Percentiles rank a stretch among this genome's conserved stretches.
Conservation (phyloP, 805 yeast genomes). For the Monosporozyma servazzii region DNA sequence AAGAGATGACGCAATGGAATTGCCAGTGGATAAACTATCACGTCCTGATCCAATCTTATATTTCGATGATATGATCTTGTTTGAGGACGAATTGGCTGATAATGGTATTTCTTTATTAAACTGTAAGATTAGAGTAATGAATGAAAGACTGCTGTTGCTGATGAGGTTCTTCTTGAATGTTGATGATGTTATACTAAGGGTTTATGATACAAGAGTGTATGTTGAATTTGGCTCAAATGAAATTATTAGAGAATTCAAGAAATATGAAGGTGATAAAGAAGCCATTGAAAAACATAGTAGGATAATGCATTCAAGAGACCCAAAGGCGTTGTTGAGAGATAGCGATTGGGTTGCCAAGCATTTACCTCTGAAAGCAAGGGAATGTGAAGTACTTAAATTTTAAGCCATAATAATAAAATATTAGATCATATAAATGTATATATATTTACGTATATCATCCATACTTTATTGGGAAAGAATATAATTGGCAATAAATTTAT, state of each 20-base stretch:
- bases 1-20: conserved; percentile 29
- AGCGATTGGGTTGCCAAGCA: conserved; percentile 74
- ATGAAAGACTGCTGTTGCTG: conserved; percentile 60
- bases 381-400: conserved; percentile 27
- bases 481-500: conserved; percentile 33
- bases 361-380: conserved; percentile 38
- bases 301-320: conserved; percentile 36
- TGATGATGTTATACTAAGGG: conserved; percentile 77
- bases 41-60: conserved; percentile 78
- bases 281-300: conserved; percentile 33
- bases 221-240: conserved; percentile 50
- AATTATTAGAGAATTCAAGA: conserved; percentile 70
- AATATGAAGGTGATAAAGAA: conserved; percentile 44
- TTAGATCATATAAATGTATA: not conserved
- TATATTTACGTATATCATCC: not conserved
- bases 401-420: not conserved
- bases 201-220: conserved; percentile 77
- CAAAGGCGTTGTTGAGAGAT: conserved; percentile 64
- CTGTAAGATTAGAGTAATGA: conserved; percentile 84
- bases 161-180: conserved; percentile 78
- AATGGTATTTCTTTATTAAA: conserved; percentile 79
- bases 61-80: conserved; percentile 80
- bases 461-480: conserved; percentile 12
- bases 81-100: conserved; percentile 94
- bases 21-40: conserved; percentile 65